These are phyloP conservation scores for Davidsoniella virescens DNA, from an alignment of 2,329 filamentous ascomycete species.

Conservation along the genomic window DNA sequence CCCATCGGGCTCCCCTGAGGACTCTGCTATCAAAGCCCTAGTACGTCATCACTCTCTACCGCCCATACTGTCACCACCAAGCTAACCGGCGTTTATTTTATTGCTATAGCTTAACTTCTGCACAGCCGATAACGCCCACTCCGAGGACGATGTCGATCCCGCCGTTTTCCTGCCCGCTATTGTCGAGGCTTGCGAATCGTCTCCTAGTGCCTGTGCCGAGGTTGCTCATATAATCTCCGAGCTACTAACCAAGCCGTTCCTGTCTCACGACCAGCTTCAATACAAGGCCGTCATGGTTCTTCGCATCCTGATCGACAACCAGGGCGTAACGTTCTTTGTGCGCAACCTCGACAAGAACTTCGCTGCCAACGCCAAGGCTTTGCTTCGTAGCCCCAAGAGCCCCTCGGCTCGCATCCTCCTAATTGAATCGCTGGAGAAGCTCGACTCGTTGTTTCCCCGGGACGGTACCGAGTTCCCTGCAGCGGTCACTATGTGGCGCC, in stretches of 20 bases:
- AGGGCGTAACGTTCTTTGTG: conserved; percentile 68
- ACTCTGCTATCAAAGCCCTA: conserved; percentile 9
- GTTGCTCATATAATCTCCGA: conserved; percentile 69
- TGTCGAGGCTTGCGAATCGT: conserved; percentile 88
- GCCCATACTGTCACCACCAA: background rate
- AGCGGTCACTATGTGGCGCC: conserved; percentile 66
- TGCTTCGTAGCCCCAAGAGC: conserved; percentile 57
- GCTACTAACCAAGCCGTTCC: conserved; percentile 61
- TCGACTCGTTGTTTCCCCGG: conserved; percentile 33
- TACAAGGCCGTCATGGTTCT: conserved; percentile 96
- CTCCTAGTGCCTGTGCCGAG: conserved; percentile 66
- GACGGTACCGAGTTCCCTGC: conserved; percentile 7
- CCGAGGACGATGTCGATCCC: conserved; percentile 40
- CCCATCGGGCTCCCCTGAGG: conserved; percentile 8
- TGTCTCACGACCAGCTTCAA: conserved; percentile 50
- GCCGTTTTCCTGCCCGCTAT: conserved; percentile 84
- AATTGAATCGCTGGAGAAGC: conserved; percentile 67
- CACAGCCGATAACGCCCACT: conserved; percentile 8
- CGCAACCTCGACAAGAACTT: conserved; percentile 78
- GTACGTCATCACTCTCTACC: background rate
- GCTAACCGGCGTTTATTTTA: background rate
- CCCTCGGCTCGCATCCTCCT: conserved; percentile 69
- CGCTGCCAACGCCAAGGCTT: conserved; percentile 54
- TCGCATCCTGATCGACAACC: conserved; percentile 83
- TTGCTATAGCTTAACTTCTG: conserved; percentile 8